Percentiles rank a stretch among this genome's conserved stretches.
Conservation (phyloP, 73 alveolate genomes). For the Paramecium sonneborni region DNA sequence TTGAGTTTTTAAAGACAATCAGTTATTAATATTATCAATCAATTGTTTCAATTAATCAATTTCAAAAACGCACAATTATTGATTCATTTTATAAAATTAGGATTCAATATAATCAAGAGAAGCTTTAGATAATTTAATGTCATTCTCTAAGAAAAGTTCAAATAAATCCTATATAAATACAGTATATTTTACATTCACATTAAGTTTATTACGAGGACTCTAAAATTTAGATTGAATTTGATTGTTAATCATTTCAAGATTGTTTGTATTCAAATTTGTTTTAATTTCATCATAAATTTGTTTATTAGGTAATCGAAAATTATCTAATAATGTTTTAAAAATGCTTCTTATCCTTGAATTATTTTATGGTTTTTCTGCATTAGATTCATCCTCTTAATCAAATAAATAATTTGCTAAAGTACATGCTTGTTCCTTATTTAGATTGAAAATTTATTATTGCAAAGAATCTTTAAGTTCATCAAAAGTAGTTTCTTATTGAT, state of each 20-base stretch:
- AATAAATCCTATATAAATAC: neutral
- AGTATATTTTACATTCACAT: neutral
- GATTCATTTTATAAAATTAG: neutral
- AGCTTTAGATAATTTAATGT: neutral
- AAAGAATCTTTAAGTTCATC: neutral
- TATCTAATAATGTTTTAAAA: neutral
- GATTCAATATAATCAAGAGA: neutral
- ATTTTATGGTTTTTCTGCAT: neutral
- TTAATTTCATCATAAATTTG: neutral
- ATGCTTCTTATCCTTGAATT: neutral
- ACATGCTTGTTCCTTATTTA: neutral
- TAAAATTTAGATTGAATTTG: neutral
- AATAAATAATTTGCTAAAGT: neutral
- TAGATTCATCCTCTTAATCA: neutral
- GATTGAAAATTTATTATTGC: neutral
- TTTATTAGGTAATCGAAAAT: neutral
- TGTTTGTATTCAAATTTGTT: neutral
- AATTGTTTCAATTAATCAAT: neutral
- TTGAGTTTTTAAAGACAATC: neutral
- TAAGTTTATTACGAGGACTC: neutral
- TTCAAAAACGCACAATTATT: neutral
- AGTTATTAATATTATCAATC: neutral
- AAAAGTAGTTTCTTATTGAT: neutral
- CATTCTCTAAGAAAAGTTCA: neutral
- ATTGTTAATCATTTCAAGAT: neutral